These are phyloP conservation scores for Ogataea methylovora DNA, from an alignment of 805 yeast genomes.

Conservation along the genomic window DNA sequence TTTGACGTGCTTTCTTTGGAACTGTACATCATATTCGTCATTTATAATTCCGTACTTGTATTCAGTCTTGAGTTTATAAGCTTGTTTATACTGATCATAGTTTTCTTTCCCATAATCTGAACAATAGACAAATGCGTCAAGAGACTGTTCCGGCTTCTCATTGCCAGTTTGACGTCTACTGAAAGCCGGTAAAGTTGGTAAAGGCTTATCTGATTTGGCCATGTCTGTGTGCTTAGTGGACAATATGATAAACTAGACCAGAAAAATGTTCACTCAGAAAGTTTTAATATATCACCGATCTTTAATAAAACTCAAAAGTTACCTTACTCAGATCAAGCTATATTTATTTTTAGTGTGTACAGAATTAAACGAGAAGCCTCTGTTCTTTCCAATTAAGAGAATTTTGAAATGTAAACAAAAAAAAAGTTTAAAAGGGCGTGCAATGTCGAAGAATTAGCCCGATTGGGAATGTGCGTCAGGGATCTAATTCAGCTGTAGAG, in stretches of 20 bases:
- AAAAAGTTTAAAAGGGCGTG: too few relatives aligned
- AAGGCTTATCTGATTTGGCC: conserved; percentile 1
- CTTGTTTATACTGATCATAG: conserved; percentile 19
- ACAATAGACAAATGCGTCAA: conserved; percentile 25
- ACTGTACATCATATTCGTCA: conserved; percentile 29
- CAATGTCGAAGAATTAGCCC: too few relatives aligned
- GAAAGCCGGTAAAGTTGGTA: conserved; percentile 1
- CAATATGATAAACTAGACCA: background rate
- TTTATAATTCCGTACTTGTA: conserved; percentile 15
- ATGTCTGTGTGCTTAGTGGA: background rate
- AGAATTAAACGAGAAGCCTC: too few relatives aligned
- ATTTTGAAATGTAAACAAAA: too few relatives aligned
- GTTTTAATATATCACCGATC: too few relatives aligned
- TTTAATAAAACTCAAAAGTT: too few relatives aligned
- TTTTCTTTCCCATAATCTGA: conserved; percentile 18
- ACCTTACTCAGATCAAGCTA: too few relatives aligned
- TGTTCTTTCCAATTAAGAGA: too few relatives aligned
- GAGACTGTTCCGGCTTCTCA: conserved; percentile 7
- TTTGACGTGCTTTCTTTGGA: conserved; percentile 59
- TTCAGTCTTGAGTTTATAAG: conserved; percentile 21
- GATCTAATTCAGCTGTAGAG: too few relatives aligned
- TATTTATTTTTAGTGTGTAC: too few relatives aligned
- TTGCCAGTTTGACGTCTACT: background rate
- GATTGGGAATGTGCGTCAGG: too few relatives aligned
- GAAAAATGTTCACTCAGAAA: too few relatives aligned